These are phyloP conservation scores for Salvia hispanica DNA, from an alignment of 257 asterid species.

Conservation along the genomic window DNA sequence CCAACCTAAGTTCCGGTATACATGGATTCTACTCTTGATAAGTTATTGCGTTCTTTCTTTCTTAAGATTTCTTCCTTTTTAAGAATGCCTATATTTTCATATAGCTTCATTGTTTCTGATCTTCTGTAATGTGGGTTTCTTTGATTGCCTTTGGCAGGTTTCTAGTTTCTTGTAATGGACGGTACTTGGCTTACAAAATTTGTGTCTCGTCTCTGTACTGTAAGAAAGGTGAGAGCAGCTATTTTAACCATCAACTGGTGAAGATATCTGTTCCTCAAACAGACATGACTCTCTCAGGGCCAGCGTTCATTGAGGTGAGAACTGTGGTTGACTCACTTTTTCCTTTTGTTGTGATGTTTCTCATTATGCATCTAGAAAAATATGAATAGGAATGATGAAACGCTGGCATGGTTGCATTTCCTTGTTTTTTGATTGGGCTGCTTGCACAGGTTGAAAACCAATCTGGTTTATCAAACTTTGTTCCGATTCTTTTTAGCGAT, in stretches of 20 bases:
- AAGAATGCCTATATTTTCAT: neutral
- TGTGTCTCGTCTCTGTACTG: slow-evolving; percentile 49
- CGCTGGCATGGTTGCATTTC: neutral
- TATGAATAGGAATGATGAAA: slow-evolving; percentile 5
- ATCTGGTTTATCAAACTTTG: slow-evolving; percentile 89
- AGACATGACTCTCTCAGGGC: slow-evolving; percentile 62
- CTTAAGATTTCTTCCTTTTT: slow-evolving; percentile 18
- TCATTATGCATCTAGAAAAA: slow-evolving; percentile 15
- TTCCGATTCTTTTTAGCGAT: slow-evolving; percentile 80
- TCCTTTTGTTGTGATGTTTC: neutral
- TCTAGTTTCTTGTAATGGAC: slow-evolving; percentile 80
- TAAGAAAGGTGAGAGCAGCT: slow-evolving; percentile 43
- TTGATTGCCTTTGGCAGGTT: slow-evolving; percentile 52
- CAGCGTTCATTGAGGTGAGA: slow-evolving; percentile 86
- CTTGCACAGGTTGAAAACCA: slow-evolving; percentile 84
- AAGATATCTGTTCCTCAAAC: slow-evolving; percentile 66
- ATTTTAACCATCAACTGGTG: slow-evolving; percentile 63
- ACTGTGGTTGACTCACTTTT: slow-evolving; percentile 35
- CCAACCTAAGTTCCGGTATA: slow-evolving; percentile 79
- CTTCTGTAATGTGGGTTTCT: slow-evolving; percentile 11
- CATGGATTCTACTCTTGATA: slow-evolving; percentile 1
- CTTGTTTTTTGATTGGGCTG: slow-evolving; percentile 23
- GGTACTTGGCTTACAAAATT: slow-evolving; percentile 57
- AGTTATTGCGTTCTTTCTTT: neutral
- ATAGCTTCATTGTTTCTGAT: neutral